Percentiles rank a stretch among this genome's conserved stretches.
Conservation (phyloP, 345 rosid genomes). For the Heritiera littoralis region DNA sequence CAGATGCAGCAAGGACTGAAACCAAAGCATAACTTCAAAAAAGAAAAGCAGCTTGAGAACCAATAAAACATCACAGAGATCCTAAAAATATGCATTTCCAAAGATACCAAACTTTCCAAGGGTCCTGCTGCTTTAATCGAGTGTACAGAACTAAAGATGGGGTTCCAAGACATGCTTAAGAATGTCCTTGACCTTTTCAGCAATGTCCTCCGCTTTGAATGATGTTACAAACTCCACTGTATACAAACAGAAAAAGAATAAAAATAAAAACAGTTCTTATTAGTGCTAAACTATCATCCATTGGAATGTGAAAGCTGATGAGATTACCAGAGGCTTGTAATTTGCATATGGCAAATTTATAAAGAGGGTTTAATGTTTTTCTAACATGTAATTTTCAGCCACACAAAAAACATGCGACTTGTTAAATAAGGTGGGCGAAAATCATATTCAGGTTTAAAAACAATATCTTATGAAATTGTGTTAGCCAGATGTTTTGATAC, state of each 20-base stretch:
- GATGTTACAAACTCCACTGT: constrained; percentile 64
- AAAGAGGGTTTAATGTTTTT: not conserved
- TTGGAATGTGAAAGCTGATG: not conserved
- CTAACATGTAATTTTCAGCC: not conserved
- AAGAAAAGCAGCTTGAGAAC: too few species aligned
- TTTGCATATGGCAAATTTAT: constrained; percentile 1
- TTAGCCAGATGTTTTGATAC: not conserved
- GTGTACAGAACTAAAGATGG: constrained; percentile 22
- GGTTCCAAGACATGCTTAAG: constrained; percentile 57
- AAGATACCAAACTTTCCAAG: constrained; percentile 25
- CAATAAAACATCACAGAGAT: not conserved
- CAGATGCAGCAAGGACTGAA: too few species aligned
- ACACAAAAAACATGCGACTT: not conserved
- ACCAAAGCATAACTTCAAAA: too few species aligned
- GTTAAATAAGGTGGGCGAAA: not conserved
- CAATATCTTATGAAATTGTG: not conserved
- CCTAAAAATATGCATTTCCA: constrained; percentile 20
- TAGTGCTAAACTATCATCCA: not conserved
- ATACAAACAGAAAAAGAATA: constrained; percentile 21
- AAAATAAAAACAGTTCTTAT: not conserved
- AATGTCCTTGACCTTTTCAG: constrained; percentile 51
- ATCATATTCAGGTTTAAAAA: not conserved
- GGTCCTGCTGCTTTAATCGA: constrained; percentile 22
- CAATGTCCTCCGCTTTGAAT: constrained; percentile 49
- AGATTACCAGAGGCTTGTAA: not conserved